Percentiles rank a stretch among this genome's conserved stretches.
Conservation (phyloP, 1,139 yeast species). For the Dujonia santamariae region DNA sequence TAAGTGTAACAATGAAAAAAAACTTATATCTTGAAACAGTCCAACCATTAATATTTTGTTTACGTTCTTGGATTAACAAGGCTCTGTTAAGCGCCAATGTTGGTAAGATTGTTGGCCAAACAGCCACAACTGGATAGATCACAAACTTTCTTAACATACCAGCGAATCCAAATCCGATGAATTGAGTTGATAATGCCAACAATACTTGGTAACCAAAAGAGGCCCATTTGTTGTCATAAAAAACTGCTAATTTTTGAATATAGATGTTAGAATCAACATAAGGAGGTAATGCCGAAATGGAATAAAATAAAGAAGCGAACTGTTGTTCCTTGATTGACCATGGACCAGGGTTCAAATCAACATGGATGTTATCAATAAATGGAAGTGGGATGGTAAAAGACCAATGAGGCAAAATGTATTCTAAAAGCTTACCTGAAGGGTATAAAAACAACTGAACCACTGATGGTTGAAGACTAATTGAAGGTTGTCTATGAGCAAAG, state of each 20-base stretch:
- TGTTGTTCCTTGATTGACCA: slow-evolving; percentile 72
- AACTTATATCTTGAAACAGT: slow-evolving; percentile 28
- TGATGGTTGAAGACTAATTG: slow-evolving; percentile 40
- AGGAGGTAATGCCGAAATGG: slow-evolving; percentile 40
- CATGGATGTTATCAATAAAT: slow-evolving; percentile 15
- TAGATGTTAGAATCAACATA: slow-evolving; percentile 40
- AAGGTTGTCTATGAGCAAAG: slow-evolving; percentile 55
- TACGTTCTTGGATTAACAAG: slow-evolving; percentile 39
- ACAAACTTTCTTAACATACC: slow-evolving; percentile 57
- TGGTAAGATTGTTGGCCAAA: slow-evolving; percentile 59
- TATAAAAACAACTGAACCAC: slow-evolving; percentile 58
- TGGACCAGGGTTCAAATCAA: slow-evolving; percentile 53
- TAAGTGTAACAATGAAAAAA: slow-evolving; percentile 21
- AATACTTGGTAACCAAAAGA: slow-evolving; percentile 49
- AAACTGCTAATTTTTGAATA: slow-evolving; percentile 39
- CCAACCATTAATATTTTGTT: slow-evolving; percentile 40
- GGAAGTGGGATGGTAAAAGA: slow-evolving; percentile 24
- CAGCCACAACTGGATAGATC: slow-evolving; percentile 52
- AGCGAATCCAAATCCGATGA: slow-evolving; percentile 62
- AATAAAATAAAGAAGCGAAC: slow-evolving; percentile 48
- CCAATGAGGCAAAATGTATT: slow-evolving; percentile 42
- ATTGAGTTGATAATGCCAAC: slow-evolving; percentile 51
- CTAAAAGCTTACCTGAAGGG: slow-evolving; percentile 15
- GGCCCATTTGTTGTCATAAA: slow-evolving; percentile 41
- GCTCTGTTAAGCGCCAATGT: slow-evolving; percentile 56